A percentile compares a stretch with the other conserved stretches of the same genome.
Evolutionary conservation across 2,329 filamentous ascomycete genomes (phyloP).

Genomic region (Xylariales sp.): DNA sequence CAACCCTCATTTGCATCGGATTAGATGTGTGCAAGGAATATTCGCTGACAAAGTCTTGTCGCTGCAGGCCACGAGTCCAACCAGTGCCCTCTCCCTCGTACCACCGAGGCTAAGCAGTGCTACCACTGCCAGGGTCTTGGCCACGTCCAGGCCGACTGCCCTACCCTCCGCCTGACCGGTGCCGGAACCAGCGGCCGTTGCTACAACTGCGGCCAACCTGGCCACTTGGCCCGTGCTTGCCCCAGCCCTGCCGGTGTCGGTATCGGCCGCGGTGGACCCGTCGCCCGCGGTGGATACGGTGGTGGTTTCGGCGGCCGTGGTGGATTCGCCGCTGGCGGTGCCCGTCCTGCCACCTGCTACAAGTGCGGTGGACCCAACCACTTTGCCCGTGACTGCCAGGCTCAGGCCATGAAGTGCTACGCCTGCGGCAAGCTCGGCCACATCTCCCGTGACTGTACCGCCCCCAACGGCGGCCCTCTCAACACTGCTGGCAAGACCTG

Average conservation of each 20-base stretch:
- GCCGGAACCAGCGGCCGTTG: constrained; percentile 80
- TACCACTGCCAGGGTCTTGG: constrained; percentile 99
- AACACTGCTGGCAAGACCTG: constrained; percentile 98
- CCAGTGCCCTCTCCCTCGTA: constrained; percentile 92
- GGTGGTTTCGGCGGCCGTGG: constrained; percentile 65
- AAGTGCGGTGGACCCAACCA: constrained; percentile 89
- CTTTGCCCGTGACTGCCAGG: constrained; percentile 97
- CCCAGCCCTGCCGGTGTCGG: constrained; percentile 63
- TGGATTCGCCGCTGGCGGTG: constrained; percentile 62
- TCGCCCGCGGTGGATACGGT: constrained; percentile 66
- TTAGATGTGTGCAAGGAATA: too few species aligned
- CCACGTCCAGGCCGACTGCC: constrained; percentile 98
- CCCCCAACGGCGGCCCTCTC: constrained; percentile 90
- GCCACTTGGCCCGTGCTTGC: constrained; percentile 91
- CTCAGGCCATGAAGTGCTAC: constrained; percentile 98
- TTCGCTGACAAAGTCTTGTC: too few species aligned
- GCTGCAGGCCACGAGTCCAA: constrained; percentile 85
- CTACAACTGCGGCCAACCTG: constrained; percentile 93
- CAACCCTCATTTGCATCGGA: too few species aligned
- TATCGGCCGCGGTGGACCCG: constrained; percentile 62
- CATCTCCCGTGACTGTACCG: constrained; percentile 91
- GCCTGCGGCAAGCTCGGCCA: constrained; percentile 93
- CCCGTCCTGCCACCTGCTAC: constrained; percentile 67
- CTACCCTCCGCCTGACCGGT: constrained; percentile 86
- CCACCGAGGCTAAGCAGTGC: constrained; percentile 98